Evolutionary conservation across 2,329 filamentous ascomycete genomes (phyloP), one percentile per base, ranked within the genome.

Genomic region (Pochonia chlamydosporia): DNA sequence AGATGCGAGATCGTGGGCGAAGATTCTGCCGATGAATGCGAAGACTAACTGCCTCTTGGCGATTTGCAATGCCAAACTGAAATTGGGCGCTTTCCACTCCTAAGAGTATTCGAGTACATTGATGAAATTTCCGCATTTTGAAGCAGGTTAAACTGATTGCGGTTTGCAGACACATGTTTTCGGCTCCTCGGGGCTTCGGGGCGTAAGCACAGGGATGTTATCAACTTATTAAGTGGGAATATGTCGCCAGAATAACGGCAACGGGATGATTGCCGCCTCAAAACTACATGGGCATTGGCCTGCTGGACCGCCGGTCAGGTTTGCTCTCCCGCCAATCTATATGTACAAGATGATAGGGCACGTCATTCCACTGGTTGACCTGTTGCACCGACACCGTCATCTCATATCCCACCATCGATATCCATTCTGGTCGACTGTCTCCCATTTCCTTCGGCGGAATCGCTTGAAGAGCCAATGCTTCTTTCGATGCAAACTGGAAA

Each of bases 201-300:
- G n/a, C n/a, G n/a, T n/a, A n/a, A n/a, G n/a, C n/a, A n/a, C n/a
- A n/a, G n/a, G n/a, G n/a, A n/a, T n/a, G n/a, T n/a, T n/a, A n/a
- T n/a, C n/a, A n/a, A n/a, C n/a, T n/a, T n/a, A n/a, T n/a, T n/a
- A n/a, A n/a, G n/a, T n/a, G n/a, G n/a, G n/a, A n/a, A n/a, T n/a
- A n/a, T n/a, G n/a, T n/a, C n/a, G n/a, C n/a, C n/a, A n/a, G 10
- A 37, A 16, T 37, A 16, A 16, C 35, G n/a, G 35, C 35, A 14
- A 16, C n/a, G 76, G 76, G 0, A 79, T 79, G 44, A 76, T 76
- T 25, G 60, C 52, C 0, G 57, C 70, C 21, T 74, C 73, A 2
- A 66, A 72, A 53, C 74, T 73, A 40, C 75, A 78, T 53, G 60
- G 66, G n/a, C n/a, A n/a, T n/a, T n/a, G n/a, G n/a, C n/a, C 33